These are phyloP conservation scores for Volvox africanus DNA, from an alignment of 139 green algal genomes.

Conservation along the genomic window DNA sequence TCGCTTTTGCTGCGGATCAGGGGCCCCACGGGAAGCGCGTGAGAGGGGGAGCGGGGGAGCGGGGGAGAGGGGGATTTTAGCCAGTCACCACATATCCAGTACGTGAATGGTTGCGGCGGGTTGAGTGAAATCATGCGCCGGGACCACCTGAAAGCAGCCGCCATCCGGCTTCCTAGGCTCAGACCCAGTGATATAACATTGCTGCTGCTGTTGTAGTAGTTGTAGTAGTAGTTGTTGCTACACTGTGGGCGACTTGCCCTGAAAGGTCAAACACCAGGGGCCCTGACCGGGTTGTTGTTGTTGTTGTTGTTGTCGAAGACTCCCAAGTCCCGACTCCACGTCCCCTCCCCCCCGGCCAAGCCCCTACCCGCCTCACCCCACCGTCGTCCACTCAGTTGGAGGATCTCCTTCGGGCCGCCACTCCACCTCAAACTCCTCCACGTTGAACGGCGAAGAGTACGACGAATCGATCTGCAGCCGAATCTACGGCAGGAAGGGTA, in stretches of 20 bases:
- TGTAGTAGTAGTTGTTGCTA: too few relatives aligned
- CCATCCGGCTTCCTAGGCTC: too few relatives aligned
- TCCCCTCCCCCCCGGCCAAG: background rate
- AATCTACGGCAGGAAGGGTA: slow-evolving; percentile 31
- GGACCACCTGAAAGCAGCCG: too few relatives aligned
- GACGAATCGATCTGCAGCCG: slow-evolving; percentile 45
- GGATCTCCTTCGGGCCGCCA: slow-evolving; percentile 39
- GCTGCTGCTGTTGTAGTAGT: too few relatives aligned
- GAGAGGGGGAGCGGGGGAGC: background rate
- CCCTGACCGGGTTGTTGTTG: too few relatives aligned
- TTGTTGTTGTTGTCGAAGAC: too few relatives aligned
- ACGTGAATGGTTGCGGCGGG: too few relatives aligned
- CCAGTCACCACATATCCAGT: too few relatives aligned
- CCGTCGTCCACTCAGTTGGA: slow-evolving; percentile 10
- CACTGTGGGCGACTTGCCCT: too few relatives aligned
- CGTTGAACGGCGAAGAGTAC: slow-evolving; percentile 53
- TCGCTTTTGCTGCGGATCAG: background rate
- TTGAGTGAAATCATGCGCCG: too few relatives aligned
- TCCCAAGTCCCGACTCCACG: background rate
- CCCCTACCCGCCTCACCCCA: slow-evolving; percentile 12
- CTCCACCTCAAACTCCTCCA: slow-evolving; percentile 58
- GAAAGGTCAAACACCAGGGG: too few relatives aligned
- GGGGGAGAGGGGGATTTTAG: background rate
- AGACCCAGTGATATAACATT: too few relatives aligned
- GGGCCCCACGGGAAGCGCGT: background rate